Base-by-base conservation (phyloP, 805 yeast genomes). In the Candida corydali region DNA sequence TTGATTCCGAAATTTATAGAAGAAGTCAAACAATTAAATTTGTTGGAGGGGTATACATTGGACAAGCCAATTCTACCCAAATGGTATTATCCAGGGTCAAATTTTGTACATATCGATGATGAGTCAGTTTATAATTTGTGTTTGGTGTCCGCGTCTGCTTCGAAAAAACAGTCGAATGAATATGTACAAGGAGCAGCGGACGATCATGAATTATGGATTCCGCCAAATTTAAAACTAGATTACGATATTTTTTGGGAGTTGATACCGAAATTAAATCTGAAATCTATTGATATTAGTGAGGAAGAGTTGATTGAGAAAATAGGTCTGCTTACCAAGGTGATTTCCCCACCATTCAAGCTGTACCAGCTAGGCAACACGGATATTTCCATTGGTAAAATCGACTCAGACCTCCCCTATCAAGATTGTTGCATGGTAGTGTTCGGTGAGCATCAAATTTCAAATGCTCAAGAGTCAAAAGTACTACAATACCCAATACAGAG, bases 171-270 rank as follows among this genome's bases (percentile, higher is more conserved):
- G 5, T 26, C 32, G 3, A 20, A 38, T 15, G 46, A 54, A 16
- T 88, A 88, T 51, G 84, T 87, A 1, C 96, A 87, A 57, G 97
- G 97, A 1, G 93, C 96, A 0, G 96, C 93, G 0, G 97, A 88
- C 56, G 96, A 89, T 50, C 95, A 88, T 54, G 97, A 88, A 50
- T 63, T 81, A 8, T 88, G 96, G 97, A 60, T 61, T 0, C 52
- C 66, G 1, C 17, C 4, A 61, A 69, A 0, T 55, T 86, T 20
- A 70, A 17, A 33, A n/a, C 16, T 25, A 3, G 36, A 33, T 12
- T 19, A 17, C 11, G 22, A 27, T 27, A 18, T 17, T 12, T 74
- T 83, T 33, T 86, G 95, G 94, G 28, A 15, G 23, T 38, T 12
- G 8, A 25, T 43, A 8, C 25, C 26, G 4, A 11, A 20, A 1